Percentiles rank a stretch among this genome's conserved stretches.
These are phyloP conservation scores for Tulasnella sp. DNA, from an alignment of 768 basidiomycete species.

Conservation along the genomic window DNA sequence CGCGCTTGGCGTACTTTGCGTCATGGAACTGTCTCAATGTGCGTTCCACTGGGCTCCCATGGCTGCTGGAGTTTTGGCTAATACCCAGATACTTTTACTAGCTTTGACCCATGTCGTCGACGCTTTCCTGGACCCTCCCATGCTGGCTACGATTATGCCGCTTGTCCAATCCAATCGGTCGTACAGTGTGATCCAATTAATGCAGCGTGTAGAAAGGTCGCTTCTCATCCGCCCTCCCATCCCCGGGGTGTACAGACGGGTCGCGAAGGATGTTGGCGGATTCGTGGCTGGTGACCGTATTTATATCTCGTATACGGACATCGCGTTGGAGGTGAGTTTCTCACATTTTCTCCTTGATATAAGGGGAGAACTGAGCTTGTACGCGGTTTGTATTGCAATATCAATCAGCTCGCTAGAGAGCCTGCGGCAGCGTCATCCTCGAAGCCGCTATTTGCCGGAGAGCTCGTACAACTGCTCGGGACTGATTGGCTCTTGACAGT, in stretches of 20 bases:
- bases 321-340: conserved; percentile 45
- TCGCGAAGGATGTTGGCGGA: conserved; percentile 31
- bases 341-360: background rate
- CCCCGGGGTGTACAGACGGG: conserved; percentile 52
- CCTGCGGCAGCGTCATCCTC: conserved; percentile 16
- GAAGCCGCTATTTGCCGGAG: conserved; percentile 36
- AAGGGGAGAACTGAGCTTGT: background rate
- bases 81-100: conserved; percentile 23
- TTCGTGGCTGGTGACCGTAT: conserved; percentile 41
- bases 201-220: conserved; percentile 56
- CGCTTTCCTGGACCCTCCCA: conserved; percentile 39
- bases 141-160: background rate
- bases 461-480: conserved; percentile 37
- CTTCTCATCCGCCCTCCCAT: conserved; percentile 67
- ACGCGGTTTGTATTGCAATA: background rate
- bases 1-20: conserved; percentile 56
- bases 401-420: background rate
- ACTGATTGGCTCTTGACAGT: conserved; percentile 50
- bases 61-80: background rate
- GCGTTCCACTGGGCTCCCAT: conserved; percentile 28
- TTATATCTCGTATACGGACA: conserved; percentile 51
- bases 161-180: background rate
- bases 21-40: conserved; percentile 64
- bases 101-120: conserved; percentile 59
- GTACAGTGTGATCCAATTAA: conserved; percentile 30